A percentile compares a stretch with the other conserved stretches of the same genome.
phyloP scores from a whole-genome alignment of 2,329 filamentous ascomycete genomes.

The Pleoardoris graminearum region DNA sequence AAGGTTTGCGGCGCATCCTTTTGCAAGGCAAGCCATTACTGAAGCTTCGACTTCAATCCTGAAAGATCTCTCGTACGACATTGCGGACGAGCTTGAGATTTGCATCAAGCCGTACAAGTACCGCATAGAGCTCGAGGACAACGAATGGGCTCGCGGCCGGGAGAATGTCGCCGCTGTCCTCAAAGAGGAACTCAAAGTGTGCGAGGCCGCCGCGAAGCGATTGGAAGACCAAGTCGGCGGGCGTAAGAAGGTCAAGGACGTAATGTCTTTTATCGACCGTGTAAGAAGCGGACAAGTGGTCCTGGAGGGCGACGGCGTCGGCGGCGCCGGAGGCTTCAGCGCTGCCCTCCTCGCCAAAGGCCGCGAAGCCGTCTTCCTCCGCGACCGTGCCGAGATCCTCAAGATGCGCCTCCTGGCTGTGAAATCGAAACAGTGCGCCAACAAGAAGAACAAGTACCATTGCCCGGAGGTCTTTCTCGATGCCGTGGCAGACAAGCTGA shows the following conservation, averaged over 20 bases:
- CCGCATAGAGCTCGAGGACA: constrained; percentile 90
- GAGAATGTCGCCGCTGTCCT: constrained; percentile 80
- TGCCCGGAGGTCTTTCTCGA: constrained; percentile 98
- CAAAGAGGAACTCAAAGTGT: constrained; percentile 85
- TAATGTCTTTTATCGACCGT: constrained; percentile 88
- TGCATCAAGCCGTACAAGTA: constrained; percentile 99
- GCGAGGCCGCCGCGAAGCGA: constrained; percentile 74
- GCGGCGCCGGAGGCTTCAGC: constrained; percentile 92
- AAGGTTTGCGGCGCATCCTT: constrained; percentile 87
- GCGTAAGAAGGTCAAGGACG: constrained; percentile 82
- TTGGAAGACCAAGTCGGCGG: constrained; percentile 81
- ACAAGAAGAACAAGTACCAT: constrained; percentile 87
- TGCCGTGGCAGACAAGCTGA: constrained; percentile 91
- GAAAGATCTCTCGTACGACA: constrained; percentile 94
- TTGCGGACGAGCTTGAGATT: constrained; percentile 96
- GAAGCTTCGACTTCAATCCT: constrained; percentile 88
- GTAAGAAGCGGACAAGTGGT: constrained; percentile 82
- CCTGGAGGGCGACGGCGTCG: constrained; percentile 79
- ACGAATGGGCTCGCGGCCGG: constrained; percentile 83
- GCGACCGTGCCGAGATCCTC: constrained; percentile 86
- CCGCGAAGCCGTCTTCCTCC: constrained; percentile 90
- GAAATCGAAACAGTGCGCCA: constrained; percentile 86
- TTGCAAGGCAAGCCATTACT: constrained; percentile 87
- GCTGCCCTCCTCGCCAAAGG: constrained; percentile 81
- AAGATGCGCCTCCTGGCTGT: constrained; percentile 86